Conservation (phyloP, 2,329 filamentous ascomycete species). For the Mycosphaerelloides madeirae region DNA sequence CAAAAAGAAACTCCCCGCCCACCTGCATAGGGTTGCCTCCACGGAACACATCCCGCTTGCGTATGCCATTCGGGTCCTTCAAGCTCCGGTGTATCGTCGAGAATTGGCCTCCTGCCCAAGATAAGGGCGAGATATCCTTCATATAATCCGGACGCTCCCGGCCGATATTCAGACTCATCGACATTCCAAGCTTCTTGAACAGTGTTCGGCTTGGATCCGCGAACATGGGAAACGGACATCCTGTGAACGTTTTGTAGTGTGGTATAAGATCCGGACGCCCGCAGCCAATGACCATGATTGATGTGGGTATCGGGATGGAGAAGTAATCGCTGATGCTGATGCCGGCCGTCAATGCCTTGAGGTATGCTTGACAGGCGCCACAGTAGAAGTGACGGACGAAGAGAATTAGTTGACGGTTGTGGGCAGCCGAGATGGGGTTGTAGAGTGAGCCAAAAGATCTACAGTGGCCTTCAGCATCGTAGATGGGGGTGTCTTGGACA, state of each 20-base stretch:
- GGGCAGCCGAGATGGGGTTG: conserved; percentile 41
- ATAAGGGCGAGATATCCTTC: conserved; percentile 29
- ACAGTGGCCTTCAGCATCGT: conserved; percentile 58
- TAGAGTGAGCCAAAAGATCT: conserved; percentile 61
- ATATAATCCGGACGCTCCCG: conserved; percentile 33
- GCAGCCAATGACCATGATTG: conserved; percentile 37
- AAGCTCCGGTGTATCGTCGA: conserved; percentile 23
- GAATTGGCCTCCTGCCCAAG: conserved; percentile 32
- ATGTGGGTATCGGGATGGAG: conserved; percentile 33
- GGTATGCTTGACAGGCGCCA: conserved; percentile 37
- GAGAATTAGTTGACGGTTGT: conserved; percentile 36
- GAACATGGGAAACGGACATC: conserved; percentile 36
- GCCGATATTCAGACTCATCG: conserved; percentile 31
- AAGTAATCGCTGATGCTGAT: conserved; percentile 36
- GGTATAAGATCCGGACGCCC: conserved; percentile 34
- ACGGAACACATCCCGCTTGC: conserved; percentile 29
- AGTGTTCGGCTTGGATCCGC: conserved; percentile 33
- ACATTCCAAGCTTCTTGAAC: conserved; percentile 36
- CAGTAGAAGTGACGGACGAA: conserved; percentile 42
- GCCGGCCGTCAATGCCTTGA: conserved; percentile 30
- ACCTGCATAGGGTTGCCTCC: conserved; percentile 38
- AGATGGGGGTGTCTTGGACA: conserved; percentile 41
- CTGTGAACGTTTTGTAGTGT: conserved; percentile 33
- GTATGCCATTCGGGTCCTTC: conserved; percentile 29
- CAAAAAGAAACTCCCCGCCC: conserved; percentile 40